Evolutionary conservation across 1,139 yeast species (phyloP).

Genomic region (Petasospora rhodanensis): DNA sequence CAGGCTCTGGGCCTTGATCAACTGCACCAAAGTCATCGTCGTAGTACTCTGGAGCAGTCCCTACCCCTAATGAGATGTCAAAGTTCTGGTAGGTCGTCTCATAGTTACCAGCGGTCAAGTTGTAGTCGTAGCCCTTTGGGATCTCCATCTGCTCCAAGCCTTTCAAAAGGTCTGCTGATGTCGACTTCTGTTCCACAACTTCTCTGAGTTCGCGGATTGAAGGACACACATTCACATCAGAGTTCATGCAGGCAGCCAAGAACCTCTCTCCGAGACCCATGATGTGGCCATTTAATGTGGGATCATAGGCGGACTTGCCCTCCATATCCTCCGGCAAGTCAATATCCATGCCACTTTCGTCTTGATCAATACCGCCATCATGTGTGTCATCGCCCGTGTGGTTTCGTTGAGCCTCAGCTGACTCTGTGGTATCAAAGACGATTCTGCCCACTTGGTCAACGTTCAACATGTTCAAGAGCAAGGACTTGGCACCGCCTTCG

Average conservation of each 20-base stretch:
- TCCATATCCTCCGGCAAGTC: conserved; percentile 28
- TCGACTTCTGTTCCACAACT: conserved; percentile 18
- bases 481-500: conserved; percentile 91
- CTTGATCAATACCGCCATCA: too few relatives aligned
- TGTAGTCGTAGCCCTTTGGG: conserved; percentile 12
- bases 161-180: conserved; percentile 18
- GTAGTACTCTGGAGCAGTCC: conserved; percentile 1
- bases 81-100: conserved; percentile 14
- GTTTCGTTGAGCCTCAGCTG: conserved; percentile 14
- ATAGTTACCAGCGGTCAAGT: conserved; percentile 8
- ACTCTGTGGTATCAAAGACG: conserved; percentile 36
- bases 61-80: conserved; percentile 15
- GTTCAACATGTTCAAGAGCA: conserved; percentile 64
- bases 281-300: conserved; percentile 5
- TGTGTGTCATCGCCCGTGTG: conserved; percentile 2
- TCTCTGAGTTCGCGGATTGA: conserved; percentile 18
- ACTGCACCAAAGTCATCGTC: conserved; percentile 8
- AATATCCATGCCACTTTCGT: conserved; percentile 30
- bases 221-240: conserved; percentile 15
- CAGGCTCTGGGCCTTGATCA: conserved; percentile 6
- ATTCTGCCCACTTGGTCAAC: conserved; percentile 32
- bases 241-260: conserved; percentile 2
- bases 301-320: conserved; percentile 4
- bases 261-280: conserved; percentile 12
- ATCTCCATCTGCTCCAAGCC: conserved; percentile 16